phyloP scores from a whole-genome alignment of 306 rosid species.

The Castanea crenata region DNA sequence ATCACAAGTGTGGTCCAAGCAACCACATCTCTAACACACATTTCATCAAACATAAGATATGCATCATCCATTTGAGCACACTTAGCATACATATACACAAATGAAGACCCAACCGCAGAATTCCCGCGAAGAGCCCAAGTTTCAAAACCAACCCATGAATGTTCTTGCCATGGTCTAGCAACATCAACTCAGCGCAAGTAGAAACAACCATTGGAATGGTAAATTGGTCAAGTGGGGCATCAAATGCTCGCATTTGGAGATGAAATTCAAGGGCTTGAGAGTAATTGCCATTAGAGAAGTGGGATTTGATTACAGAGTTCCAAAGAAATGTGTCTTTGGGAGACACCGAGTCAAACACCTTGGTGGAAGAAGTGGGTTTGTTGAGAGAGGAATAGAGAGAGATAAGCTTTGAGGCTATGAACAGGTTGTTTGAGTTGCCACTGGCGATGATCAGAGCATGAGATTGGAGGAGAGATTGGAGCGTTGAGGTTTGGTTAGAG shows the following conservation, averaged over 20 bases:
- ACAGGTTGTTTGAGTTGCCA: constrained; percentile 69
- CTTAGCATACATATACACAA: constrained; percentile 53
- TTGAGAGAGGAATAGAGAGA: constrained; percentile 53
- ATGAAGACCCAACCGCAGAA: constrained; percentile 63
- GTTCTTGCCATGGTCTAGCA: constrained; percentile 36
- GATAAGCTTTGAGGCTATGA: constrained; percentile 71
- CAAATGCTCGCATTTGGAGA: constrained; percentile 52
- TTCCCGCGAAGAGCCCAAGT: constrained; percentile 36
- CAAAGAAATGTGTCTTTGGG: constrained; percentile 57
- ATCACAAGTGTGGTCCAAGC: constrained; percentile 74
- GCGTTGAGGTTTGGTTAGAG: constrained; percentile 35
- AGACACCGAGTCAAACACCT: constrained; percentile 41
- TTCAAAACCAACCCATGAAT: constrained; percentile 59
- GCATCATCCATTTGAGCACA: constrained; percentile 53
- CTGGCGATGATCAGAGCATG: constrained; percentile 63
- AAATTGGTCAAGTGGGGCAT: constrained; percentile 43
- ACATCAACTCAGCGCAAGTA: constrained; percentile 46
- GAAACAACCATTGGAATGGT: constrained; percentile 62
- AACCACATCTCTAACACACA: constrained; percentile 59
- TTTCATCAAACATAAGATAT: constrained; percentile 55
- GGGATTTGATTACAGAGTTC: constrained; percentile 77
- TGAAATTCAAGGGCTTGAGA: constrained; percentile 38
- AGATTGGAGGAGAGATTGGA: constrained; percentile 45
- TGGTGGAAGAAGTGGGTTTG: constrained; percentile 35
- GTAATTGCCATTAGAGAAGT: constrained; percentile 52